Evolutionary conservation across 2,329 filamentous ascomycete species (phyloP).

Genomic region (Arthroderma uncinatum): DNA sequence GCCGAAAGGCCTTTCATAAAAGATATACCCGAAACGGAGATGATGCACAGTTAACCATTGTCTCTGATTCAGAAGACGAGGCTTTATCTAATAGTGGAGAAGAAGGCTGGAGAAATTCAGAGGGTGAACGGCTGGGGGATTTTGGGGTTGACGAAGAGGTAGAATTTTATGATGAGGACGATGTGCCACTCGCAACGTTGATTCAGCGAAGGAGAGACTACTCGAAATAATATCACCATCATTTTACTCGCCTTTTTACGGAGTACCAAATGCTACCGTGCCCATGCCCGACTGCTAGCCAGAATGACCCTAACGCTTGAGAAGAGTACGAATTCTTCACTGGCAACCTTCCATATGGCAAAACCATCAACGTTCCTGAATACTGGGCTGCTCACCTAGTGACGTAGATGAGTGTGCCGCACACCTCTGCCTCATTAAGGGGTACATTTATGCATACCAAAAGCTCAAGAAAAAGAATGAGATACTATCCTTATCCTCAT

Average conservation of each 20-base stretch:
- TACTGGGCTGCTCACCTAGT: too few species aligned
- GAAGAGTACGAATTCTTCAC: too few species aligned
- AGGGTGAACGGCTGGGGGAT: slow-evolving; percentile 51
- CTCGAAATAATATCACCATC: neutral
- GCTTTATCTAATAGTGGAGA: slow-evolving; percentile 37
- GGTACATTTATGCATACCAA: too few species aligned
- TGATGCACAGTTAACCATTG: slow-evolving; percentile 14
- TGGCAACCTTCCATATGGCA: too few species aligned
- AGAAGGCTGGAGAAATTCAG: slow-evolving; percentile 51
- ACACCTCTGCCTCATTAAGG: too few species aligned
- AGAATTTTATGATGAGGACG: slow-evolving; percentile 41
- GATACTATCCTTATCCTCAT: too few species aligned
- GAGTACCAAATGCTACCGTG: neutral
- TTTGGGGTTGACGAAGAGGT: slow-evolving; percentile 57
- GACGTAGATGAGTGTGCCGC: too few species aligned
- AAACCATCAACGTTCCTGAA: too few species aligned
- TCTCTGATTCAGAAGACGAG: slow-evolving; percentile 15
- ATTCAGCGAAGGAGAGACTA: slow-evolving; percentile 21
- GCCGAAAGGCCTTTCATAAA: slow-evolving; percentile 34
- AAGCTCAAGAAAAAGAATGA: too few species aligned
- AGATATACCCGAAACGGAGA: slow-evolving; percentile 21
- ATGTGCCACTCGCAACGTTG: slow-evolving; percentile 47
- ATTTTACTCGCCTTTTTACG: neutral
- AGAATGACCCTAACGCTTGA: too few species aligned
- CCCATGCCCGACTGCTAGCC: too few species aligned